phyloP scores from a whole-genome alignment of 2,329 filamentous ascomycete species.

The Colletotrichum theobromicola region DNA sequence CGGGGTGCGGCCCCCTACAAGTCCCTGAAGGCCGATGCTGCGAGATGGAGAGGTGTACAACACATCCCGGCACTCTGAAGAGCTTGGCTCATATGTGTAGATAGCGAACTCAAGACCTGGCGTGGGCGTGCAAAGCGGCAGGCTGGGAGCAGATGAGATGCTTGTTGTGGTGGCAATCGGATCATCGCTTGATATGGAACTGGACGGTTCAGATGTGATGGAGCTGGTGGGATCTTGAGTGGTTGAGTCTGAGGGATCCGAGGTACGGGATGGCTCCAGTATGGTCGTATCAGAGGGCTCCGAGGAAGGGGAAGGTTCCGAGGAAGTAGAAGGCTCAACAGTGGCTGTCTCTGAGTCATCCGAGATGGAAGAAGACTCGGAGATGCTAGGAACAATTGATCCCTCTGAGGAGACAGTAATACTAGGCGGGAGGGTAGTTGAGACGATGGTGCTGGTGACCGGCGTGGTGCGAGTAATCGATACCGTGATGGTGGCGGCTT shows the following conservation, averaged over 20 bases:
- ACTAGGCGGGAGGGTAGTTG: not conserved
- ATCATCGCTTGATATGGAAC: not conserved
- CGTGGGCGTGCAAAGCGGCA: not conserved
- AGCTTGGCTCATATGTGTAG: not conserved
- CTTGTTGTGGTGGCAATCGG: not conserved
- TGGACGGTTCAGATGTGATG: not conserved
- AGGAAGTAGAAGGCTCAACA: not conserved
- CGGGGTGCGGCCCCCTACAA: not conserved
- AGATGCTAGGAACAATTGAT: not conserved
- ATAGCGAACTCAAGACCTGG: not conserved
- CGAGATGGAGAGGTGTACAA: not conserved
- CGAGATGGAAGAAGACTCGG: not conserved
- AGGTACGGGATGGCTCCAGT: not conserved
- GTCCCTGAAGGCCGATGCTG: not conserved
- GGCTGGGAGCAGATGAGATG: not conserved
- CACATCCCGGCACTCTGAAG: not conserved
- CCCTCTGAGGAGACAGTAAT: not conserved
- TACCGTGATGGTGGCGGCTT: slow-evolving; percentile 15
- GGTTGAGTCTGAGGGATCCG: not conserved
- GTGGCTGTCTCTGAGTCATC: not conserved
- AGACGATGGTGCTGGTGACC: not conserved
- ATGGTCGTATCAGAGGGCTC: not conserved
- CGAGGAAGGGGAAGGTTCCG: not conserved
- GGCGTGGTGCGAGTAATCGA: not conserved
- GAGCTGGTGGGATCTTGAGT: not conserved